Base-by-base conservation (phyloP, 2,329 filamentous ascomycete species). In the Coleophoma crateriformis region DNA sequence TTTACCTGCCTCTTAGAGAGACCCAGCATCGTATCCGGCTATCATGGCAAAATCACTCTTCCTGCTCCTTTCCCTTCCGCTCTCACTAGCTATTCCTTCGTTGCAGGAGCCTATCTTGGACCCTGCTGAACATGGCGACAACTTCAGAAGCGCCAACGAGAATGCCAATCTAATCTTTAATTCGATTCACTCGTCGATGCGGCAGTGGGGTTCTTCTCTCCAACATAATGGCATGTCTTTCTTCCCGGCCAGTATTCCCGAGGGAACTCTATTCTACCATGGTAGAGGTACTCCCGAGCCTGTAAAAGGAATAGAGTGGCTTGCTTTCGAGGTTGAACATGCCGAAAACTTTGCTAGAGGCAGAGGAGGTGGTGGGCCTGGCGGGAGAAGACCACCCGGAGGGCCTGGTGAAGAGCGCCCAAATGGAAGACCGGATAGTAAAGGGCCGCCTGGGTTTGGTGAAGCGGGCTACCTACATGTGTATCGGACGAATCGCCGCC, bases 311-410 rank as follows among this genome's bases (percentile, higher is more conserved):
- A 75, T 73, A 1, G 82, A 88, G 58, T 89, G 86, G 85, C 71
- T 90, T 2, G 86, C 86, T 0, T 89, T 89, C 59, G 86, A 90
- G 62, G 75, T 84, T 5, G 85, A 90, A 57, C 86, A 90, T 64
- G 82, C 85, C 1, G 71, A 84, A 54, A 63, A 71, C 3, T 89
- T 90, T 66, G 81, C 84, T 0, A 64, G 44, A 45, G 20, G 20
- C 35, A 19, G 40, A 43, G 40, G 43, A 48, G 32, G 41, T 5
- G 19, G 38, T n/a, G 42, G 20, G 14, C 42, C 42, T 38, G 27
- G 27, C 8, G 37, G 34, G 13, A n/a, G 35, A 20, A 20, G 42
- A 15, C 47, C 47, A 20, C 12, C 11, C 33, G 37, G 17, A 27
- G 47, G 46, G 17, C 44, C 41, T 17, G 49, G 50, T 32, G 53